Base-by-base conservation (phyloP, 2,329 filamentous ascomycete genomes). In the Fusarium pseudocircinatum region DNA sequence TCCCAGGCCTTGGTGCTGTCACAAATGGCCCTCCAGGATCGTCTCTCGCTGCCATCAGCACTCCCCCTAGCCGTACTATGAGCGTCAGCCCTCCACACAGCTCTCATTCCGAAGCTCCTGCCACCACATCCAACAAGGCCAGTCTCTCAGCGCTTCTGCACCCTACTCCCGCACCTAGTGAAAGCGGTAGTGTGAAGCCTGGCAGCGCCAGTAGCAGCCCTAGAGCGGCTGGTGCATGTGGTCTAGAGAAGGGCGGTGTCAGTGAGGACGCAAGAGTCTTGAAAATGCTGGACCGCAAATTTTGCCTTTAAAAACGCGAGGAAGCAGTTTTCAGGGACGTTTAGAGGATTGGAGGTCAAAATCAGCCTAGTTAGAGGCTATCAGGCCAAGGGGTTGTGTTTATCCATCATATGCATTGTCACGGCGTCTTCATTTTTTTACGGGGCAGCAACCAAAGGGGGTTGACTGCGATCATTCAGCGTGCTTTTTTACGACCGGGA, bases 251-350 rank as follows among this genome's bases (percentile, higher is more conserved):
- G 66, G 75, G 77, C 32, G 87, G 85, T 10, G 89, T 88, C 54
- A 83, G 87, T 24, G 91, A 93, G 79, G 92, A 94, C 73, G 87
- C 87, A 69, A 85, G 91, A 73, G 91, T 91, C 4, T 80, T 94
- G 50, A 86, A 90, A 71, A 90, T 93, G 78, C 83, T 94, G 56
- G 90, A 94, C 80, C 84, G 86, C 72, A 88, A 88, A 75, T 89
- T 89, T 75, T 82, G 81, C 74, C 79, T 82, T 44, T 81, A 74
- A 60, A 61, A 47, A 30, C 30, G 58, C 34, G 63, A 47, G 26
- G 14, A 37, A 22, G 24, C n/a, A 18, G 16, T 30, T 28, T 44
- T n/a, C 26, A n/a, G 13, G 24, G 36, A 44, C n/a, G n/a, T 28
- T 18, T 28, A 16, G 44, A 28, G 36, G 24, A 39, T 58, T 49